Conservation (phyloP, 1,284 basidiomycete species). For the Schizophyllum commune region DNA sequence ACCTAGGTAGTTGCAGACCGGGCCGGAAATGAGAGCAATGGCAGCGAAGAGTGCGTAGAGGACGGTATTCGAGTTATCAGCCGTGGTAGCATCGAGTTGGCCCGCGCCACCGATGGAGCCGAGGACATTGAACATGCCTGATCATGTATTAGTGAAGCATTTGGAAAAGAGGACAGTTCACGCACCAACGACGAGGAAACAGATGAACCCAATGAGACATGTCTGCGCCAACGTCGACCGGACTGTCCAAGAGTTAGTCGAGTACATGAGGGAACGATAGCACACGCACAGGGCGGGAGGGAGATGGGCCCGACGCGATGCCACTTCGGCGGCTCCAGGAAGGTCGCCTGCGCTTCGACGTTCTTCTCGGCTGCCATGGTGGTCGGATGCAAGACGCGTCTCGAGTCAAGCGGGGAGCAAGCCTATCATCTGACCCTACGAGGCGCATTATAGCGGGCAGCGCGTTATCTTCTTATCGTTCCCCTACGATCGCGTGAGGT, state of each 20-base stretch:
- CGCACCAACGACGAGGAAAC: background rate
- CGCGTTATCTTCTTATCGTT: background rate
- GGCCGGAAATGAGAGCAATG: background rate
- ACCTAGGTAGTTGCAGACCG: background rate
- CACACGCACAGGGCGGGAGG: background rate
- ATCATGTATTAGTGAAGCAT: background rate
- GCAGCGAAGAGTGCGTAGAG: background rate
- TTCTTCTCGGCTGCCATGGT: background rate
- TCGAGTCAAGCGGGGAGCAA: background rate
- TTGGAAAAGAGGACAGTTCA: background rate
- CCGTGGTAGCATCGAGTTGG: background rate
- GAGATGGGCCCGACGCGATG: background rate
- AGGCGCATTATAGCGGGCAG: background rate
- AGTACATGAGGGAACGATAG: background rate
- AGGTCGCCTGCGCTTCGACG: background rate
- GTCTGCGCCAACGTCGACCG: background rate
- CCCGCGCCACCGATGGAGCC: background rate
- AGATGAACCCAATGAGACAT: background rate
- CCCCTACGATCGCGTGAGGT: background rate
- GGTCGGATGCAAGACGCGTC: background rate
- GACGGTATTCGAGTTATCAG: background rate
- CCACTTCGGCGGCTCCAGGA: background rate
- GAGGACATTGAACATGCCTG: background rate
- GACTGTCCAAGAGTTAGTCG: background rate
- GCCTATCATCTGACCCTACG: background rate